These are phyloP conservation scores for Gossypium sturtianum DNA, from an alignment of 345 rosid genomes.

Conservation along the genomic window DNA sequence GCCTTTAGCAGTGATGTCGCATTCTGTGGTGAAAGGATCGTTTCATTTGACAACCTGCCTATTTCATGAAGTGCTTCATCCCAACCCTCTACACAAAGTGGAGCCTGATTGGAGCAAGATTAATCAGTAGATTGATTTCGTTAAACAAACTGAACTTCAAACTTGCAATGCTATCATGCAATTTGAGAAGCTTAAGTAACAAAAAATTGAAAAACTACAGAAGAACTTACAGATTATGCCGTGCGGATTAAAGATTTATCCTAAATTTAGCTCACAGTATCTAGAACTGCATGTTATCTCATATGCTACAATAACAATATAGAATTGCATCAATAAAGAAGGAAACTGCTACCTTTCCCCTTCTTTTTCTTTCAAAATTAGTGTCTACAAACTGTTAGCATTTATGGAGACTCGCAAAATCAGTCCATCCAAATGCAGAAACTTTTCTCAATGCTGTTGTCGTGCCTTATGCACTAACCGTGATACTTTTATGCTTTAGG, in stretches of 20 bases:
- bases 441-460: background rate
- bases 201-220: background rate
- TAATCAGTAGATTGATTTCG: background rate
- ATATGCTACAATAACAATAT: background rate
- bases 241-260: background rate
- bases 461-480: background rate
- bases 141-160: background rate
- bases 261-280: background rate
- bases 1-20: constrained; percentile 55
- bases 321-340: background rate
- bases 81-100: constrained; percentile 86
- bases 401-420: background rate
- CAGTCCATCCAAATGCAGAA: background rate
- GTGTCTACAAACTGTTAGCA: background rate
- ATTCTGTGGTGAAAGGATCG: constrained; percentile 58
- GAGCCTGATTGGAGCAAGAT: constrained; percentile 47
- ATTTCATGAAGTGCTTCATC: constrained; percentile 95
- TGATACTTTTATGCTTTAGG: background rate
- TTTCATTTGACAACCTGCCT: constrained; percentile 78
- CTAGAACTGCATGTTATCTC: background rate
- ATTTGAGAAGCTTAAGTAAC: background rate
- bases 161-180: background rate
- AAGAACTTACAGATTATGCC: background rate
- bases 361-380: background rate
- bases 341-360: background rate